phyloP scores from a whole-genome alignment of 2,329 filamentous ascomycete species.

The Apiospora sp. region DNA sequence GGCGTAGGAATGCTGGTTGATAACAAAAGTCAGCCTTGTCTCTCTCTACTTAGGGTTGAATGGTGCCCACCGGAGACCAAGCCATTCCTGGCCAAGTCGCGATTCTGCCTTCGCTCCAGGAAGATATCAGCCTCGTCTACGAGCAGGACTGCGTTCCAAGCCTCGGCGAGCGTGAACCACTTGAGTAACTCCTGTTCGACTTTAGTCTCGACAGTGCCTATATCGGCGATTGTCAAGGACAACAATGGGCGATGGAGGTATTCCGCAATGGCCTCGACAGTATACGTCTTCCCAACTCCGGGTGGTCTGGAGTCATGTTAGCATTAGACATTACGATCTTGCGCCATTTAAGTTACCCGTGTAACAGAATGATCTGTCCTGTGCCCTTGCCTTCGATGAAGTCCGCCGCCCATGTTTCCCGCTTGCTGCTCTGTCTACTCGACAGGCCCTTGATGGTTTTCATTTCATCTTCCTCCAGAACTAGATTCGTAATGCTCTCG shows the following conservation, averaged over 20 bases:
- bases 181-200: background rate
- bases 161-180: background rate
- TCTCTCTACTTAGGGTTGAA: no score
- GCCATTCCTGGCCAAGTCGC: constrained; percentile 13
- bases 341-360: no score
- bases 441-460: constrained; percentile 26
- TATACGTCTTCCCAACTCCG: background rate
- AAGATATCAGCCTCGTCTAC: background rate
- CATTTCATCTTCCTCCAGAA: background rate
- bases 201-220: background rate
- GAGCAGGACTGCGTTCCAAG: background rate
- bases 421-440: constrained; percentile 27
- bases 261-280: background rate
- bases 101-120: background rate
- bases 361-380: constrained; percentile 31
- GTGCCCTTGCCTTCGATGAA: constrained; percentile 31
- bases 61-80: constrained; percentile 26
- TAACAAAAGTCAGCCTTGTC: background rate
- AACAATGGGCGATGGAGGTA: background rate
- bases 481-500: background rate
- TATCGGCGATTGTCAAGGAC: background rate
- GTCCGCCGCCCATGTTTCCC: constrained; percentile 24
- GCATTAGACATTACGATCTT: no score
- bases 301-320: background rate
- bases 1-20: constrained; percentile 34